These are phyloP conservation scores for Tylopilus sp. DNA, from an alignment of 768 basidiomycete species.

Conservation along the genomic window DNA sequence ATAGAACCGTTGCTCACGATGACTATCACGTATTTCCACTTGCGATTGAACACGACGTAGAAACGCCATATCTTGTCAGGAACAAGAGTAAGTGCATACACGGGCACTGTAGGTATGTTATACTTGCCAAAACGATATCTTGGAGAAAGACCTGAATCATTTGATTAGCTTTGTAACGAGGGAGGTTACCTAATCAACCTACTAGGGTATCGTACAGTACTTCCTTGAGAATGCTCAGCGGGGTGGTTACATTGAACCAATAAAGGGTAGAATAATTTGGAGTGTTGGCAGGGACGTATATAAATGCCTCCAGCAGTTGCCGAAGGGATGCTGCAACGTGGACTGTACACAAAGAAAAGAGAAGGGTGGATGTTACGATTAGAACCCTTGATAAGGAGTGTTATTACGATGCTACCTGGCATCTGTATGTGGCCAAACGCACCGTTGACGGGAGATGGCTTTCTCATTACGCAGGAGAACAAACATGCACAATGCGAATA, in stretches of 20 bases:
- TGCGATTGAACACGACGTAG: neutral
- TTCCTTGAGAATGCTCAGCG: neutral
- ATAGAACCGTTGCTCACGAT: neutral
- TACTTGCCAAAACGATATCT: neutral
- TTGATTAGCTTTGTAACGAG: neutral
- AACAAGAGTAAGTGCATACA: too few species aligned
- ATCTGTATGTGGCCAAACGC: neutral
- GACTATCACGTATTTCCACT: neutral
- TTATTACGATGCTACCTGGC: neutral
- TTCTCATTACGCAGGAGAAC: neutral
- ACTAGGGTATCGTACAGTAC: neutral
- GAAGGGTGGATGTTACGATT: neutral
- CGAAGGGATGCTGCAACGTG: neutral
- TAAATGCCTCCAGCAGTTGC: neutral
- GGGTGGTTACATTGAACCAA: neutral
- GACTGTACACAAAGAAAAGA: neutral
- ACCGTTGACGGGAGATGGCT: neutral
- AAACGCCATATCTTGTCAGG: neutral
- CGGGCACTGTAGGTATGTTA: neutral
- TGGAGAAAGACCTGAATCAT: neutral
- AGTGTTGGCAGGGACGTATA: neutral
- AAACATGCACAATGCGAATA: neutral
- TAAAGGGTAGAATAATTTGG: neutral
- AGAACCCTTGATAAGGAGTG: neutral
- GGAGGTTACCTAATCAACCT: neutral